Percentiles rank a stretch among this genome's conserved stretches.
Evolutionary conservation across 164 flowering plant species (phyloP).

Genomic region (Vitis rupestris): DNA sequence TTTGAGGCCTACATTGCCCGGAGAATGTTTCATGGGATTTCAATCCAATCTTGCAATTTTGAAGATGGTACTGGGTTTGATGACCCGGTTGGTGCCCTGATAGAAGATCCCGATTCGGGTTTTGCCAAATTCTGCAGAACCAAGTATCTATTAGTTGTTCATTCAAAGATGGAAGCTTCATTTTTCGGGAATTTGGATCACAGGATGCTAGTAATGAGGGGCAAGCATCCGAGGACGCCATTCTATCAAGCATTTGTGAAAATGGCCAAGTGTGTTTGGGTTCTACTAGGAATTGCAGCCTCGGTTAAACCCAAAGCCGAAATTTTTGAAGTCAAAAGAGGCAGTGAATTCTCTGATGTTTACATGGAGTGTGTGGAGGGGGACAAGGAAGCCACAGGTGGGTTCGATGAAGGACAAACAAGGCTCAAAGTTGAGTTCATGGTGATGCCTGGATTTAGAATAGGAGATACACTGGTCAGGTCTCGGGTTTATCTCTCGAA

Average conservation of each 20-base stretch:
- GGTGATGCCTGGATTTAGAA: conserved; percentile 59
- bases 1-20: conserved; percentile 62
- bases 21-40: conserved; percentile 43
- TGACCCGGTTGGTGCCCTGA: conserved; percentile 47
- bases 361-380: conserved; percentile 53
- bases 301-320: conserved; percentile 34
- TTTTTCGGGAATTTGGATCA: conserved; percentile 69
- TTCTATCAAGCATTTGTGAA: conserved; percentile 56
- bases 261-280: conserved; percentile 65
- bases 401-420: conserved; percentile 1
- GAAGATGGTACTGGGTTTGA: conserved; percentile 24
- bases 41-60: conserved; percentile 12
- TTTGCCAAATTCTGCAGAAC: conserved; percentile 50
- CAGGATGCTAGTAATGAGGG: conserved; percentile 37
- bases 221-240: conserved; percentile 56
- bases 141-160: conserved; percentile 52
- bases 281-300: conserved; percentile 35
- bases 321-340: conserved; percentile 38
- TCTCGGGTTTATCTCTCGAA: conserved; percentile 43
- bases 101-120: conserved; percentile 38
- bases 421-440: conserved; percentile 38
- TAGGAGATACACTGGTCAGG: conserved; percentile 33
- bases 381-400: conserved; percentile 8
- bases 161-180: conserved; percentile 48
- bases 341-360: conserved; percentile 41